Evolutionary conservation across 2,329 filamentous ascomycete genomes (phyloP).

Genomic region (Tolypocladium cylindrosporum): DNA sequence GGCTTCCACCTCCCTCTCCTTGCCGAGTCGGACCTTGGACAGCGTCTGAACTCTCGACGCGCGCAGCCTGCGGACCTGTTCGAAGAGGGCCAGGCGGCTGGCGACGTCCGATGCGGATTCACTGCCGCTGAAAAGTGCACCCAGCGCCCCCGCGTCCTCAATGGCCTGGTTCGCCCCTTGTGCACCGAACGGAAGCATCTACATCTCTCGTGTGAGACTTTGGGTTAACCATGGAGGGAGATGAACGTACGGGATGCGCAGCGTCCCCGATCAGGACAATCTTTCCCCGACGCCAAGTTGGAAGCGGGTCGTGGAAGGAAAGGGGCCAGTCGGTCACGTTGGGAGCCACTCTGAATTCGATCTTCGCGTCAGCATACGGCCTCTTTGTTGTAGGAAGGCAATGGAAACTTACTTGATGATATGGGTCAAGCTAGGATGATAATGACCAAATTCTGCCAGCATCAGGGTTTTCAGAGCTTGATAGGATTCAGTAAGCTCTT

Average conservation of each 20-base stretch:
- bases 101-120: background rate
- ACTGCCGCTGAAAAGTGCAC: background rate
- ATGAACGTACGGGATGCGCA: constrained; percentile 2
- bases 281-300: constrained; percentile 2
- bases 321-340: constrained; percentile 2
- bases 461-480: constrained; percentile 1
- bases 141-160: constrained; percentile 3
- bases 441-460: constrained; percentile 3
- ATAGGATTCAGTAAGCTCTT: too few relatives aligned
- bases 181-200: constrained; percentile 6
- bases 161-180: constrained; percentile 5
- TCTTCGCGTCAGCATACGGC: background rate
- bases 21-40: too few relatives aligned
- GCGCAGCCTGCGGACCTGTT: too few relatives aligned
- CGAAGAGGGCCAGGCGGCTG: too few relatives aligned
- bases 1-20: too few relatives aligned
- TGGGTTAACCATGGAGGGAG: too few relatives aligned
- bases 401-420: background rate
- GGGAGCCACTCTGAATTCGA: background rate
- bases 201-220: background rate
- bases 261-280: constrained; percentile 3
- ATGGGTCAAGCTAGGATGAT: background rate
- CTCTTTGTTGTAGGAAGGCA: too few relatives aligned
- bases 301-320: constrained; percentile 1
- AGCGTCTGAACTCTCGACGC: too few relatives aligned